These are phyloP conservation scores for Hypoxylon sp. DNA, from an alignment of 2,329 filamentous ascomycete species.

Conservation along the genomic window DNA sequence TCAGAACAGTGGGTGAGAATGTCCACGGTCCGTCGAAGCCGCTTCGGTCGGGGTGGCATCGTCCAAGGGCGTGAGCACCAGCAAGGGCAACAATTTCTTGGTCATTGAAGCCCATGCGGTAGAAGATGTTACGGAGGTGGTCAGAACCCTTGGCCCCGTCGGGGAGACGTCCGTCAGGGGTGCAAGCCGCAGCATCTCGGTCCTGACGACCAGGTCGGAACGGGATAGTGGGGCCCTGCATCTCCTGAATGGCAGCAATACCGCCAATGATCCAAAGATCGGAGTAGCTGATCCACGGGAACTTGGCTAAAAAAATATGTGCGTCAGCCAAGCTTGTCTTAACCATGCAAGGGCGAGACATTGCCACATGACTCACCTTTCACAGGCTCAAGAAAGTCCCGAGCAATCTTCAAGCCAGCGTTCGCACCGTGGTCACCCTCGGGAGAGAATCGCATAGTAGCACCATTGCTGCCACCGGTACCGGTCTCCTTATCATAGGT, in stretches of 20 bases:
- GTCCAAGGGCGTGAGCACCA: conserved; percentile 89
- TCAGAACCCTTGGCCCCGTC: conserved; percentile 83
- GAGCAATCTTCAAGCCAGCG: conserved; percentile 86
- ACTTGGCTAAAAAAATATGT: conserved; percentile 69
- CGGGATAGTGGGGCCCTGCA: conserved; percentile 89
- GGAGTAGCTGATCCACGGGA: conserved; percentile 96
- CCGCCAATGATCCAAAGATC: conserved; percentile 96
- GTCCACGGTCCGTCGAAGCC: conserved; percentile 94
- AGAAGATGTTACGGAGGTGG: conserved; percentile 93
- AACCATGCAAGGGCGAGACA: conserved; percentile 5
- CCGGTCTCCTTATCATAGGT: conserved; percentile 91
- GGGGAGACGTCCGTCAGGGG: conserved; percentile 89
- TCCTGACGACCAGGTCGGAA: conserved; percentile 91
- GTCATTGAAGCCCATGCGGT: conserved; percentile 98
- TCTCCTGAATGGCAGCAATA: conserved; percentile 91
- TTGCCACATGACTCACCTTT: conserved; percentile 67
- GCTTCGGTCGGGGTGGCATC: conserved; percentile 89
- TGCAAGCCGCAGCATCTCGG: conserved; percentile 85
- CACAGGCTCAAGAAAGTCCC: conserved; percentile 93
- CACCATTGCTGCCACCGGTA: conserved; percentile 95
- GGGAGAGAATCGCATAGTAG: conserved; percentile 95
- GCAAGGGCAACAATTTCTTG: conserved; percentile 93
- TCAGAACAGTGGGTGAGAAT: conserved; percentile 90
- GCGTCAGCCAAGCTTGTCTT: conserved; percentile 37
- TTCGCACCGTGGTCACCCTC: conserved; percentile 95